Base-by-base conservation (phyloP, 768 basidiomycete genomes). In the Mycena amicta region DNA sequence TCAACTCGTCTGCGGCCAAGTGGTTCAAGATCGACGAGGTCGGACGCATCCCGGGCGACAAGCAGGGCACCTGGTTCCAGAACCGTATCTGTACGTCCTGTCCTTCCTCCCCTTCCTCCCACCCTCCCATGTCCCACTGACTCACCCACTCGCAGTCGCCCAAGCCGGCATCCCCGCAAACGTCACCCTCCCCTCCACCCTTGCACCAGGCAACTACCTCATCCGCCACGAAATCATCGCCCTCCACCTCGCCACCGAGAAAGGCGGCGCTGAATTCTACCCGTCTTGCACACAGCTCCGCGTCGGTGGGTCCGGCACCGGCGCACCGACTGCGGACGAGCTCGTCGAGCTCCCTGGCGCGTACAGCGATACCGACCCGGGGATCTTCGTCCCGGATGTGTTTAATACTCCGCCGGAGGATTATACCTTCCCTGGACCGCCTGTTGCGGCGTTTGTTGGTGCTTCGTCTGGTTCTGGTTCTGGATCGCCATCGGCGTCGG, bases 241-340 rank as follows among this genome's bases (percentile, higher is more conserved):
- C 8, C 33, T 37, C 8, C 33, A 37, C 33, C 8, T 18, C 45
- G 83, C 80, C 1, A 71, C 62, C 43, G 62, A 62, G 1, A 16
- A 66, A n/a, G 82, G 82, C 13, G 83, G 83, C 26, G 84, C 81
- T 3, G 85, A 85, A 69, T 86, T 85, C 68, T 85, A 85, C 61
- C 82, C 83, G 1, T 77, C 81, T 15, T 85, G 84, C 67, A 75
- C 75, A 5, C 69, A 77, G 72, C 67, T 80, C 55, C 70, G 72
- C 59, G 59, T 84, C 49, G 56, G 68, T 4, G 81, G 83, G 8
- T 73, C 69, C 45, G 72, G 73, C 45, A 71, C 73, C 25, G 76
- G 73, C 5, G 63, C 61, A 8, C 76, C 80, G 3, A 60, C 66
- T 0, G 29, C 69, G 25, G 67, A 63, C 51, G 71, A 77, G 57